phyloP scores from a whole-genome alignment of 352 stramenopile genomes.

The Pythium periplocum region DNA sequence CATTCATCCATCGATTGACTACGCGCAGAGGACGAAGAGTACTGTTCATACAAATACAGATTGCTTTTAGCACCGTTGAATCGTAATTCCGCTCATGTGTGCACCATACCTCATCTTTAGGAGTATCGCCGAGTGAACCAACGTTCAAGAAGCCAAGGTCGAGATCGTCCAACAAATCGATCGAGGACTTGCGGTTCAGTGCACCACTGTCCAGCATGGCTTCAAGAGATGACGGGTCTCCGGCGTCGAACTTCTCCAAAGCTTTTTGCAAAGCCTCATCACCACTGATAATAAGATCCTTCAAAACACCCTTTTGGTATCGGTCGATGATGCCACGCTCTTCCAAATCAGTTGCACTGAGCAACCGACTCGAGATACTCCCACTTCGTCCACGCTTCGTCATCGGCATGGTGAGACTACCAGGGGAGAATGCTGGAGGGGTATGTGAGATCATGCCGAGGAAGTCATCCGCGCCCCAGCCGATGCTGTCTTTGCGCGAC shows the following conservation, averaged over 20 bases:
- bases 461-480: constrained; percentile 81
- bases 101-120: constrained; percentile 66
- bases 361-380: constrained; percentile 77
- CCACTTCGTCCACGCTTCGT: constrained; percentile 81
- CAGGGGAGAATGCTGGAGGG: constrained; percentile 86
- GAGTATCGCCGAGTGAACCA: constrained; percentile 74
- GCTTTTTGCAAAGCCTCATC: constrained; percentile 87
- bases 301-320: constrained; percentile 88
- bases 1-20: constrained; percentile 83
- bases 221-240: constrained; percentile 80
- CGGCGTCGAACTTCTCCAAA: constrained; percentile 86
- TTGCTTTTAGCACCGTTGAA: no score
- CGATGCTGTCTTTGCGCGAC: constrained; percentile 76
- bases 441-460: constrained; percentile 88
- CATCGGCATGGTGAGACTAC: constrained; percentile 85
- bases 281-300: constrained; percentile 91
- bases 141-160: constrained; percentile 87
- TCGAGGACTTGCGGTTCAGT: constrained; percentile 79
- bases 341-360: constrained; percentile 88
- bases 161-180: constrained; percentile 82
- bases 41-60: background rate
- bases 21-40: constrained; percentile 52
- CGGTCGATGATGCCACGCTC: constrained; percentile 88
- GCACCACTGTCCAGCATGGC: constrained; percentile 78
- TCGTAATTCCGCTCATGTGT: background rate